phyloP scores from a whole-genome alignment of 116 monocot species.

The Thalassia testudinum region DNA sequence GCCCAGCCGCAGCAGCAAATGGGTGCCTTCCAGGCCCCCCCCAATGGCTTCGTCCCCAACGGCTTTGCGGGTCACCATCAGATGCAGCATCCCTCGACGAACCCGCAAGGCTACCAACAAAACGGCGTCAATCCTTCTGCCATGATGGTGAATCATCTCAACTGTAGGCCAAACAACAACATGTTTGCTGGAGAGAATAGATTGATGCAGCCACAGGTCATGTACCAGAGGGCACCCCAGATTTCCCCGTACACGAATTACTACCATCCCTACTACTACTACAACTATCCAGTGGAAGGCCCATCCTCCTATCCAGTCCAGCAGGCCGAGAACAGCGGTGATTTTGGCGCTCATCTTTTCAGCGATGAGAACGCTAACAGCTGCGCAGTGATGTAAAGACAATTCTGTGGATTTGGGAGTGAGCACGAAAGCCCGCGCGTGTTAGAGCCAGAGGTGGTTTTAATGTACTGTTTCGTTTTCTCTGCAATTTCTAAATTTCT shows the following conservation, averaged over 20 bases:
- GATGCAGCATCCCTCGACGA: neutral
- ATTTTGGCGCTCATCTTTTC: conserved; percentile 24
- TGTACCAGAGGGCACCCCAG: conserved; percentile 24
- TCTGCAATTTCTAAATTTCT: no score
- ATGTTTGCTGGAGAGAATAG: no score
- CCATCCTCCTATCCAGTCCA: neutral
- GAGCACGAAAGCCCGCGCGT: no score
- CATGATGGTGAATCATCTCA: conserved; percentile 21
- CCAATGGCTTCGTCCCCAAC: neutral
- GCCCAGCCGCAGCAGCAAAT: conserved; percentile 9
- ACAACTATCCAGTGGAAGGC: conserved; percentile 1
- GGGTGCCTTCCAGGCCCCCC: no score
- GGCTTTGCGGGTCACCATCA: neutral
- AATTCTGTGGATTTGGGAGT: no score
- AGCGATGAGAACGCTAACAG: conserved; percentile 29
- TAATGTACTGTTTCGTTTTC: no score
- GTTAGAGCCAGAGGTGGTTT: no score
- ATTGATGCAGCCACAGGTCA: conserved; percentile 25
- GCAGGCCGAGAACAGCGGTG: conserved; percentile 4
- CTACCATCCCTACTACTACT: conserved; percentile 7
- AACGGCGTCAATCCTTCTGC: conserved; percentile 8
- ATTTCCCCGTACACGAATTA: conserved; percentile 19
- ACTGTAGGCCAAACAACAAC: conserved; percentile 3
- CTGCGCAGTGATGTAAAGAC: conserved; percentile 27
- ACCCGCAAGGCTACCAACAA: conserved; percentile 1